These are phyloP conservation scores for Lanmaoa rubissima DNA, from an alignment of 768 basidiomycete species.

Conservation along the genomic window DNA sequence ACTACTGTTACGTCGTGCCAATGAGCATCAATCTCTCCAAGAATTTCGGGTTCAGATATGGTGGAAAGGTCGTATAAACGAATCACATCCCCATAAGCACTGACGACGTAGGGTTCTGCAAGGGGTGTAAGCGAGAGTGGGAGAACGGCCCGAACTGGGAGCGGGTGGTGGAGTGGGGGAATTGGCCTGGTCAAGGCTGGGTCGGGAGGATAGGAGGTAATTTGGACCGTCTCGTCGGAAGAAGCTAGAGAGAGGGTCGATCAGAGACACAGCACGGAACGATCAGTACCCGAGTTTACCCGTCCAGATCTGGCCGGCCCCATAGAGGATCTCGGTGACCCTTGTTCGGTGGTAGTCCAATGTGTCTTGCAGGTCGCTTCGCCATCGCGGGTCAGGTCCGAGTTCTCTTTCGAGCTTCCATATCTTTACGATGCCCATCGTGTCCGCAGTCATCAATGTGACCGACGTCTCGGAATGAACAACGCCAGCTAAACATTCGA, in stretches of 20 bases:
- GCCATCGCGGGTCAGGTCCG: conserved; percentile 46
- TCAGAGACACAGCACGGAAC: neutral
- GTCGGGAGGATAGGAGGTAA: conserved; percentile 45
- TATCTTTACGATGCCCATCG: conserved; percentile 83
- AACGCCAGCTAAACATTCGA: conserved; percentile 72
- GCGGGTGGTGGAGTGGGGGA: conserved; percentile 57
- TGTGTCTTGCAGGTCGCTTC: conserved; percentile 50
- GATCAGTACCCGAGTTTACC: conserved; percentile 44
- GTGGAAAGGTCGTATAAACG: conserved; percentile 76
- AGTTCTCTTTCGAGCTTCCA: conserved; percentile 63
- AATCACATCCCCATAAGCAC: conserved; percentile 81
- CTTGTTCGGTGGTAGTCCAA: conserved; percentile 76
- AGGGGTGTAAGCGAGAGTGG: conserved; percentile 62
- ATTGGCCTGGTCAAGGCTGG: conserved; percentile 35
- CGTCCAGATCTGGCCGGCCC: conserved; percentile 82
- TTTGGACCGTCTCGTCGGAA: conserved; percentile 79
- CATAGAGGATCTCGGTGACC: conserved; percentile 69
- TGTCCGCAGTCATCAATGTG: conserved; percentile 81
- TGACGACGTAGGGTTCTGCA: conserved; percentile 73
- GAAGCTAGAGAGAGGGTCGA: conserved; percentile 56
- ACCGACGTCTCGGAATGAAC: conserved; percentile 43
- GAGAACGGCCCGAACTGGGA: conserved; percentile 70
- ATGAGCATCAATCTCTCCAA: conserved; percentile 81
- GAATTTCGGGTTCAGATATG: conserved; percentile 62
- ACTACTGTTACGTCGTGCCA: conserved; percentile 86